Evolutionary conservation across 768 basidiomycete species (phyloP), one percentile per base, ranked within the genome.

Genomic region (Phlebiopsis gigantea): DNA sequence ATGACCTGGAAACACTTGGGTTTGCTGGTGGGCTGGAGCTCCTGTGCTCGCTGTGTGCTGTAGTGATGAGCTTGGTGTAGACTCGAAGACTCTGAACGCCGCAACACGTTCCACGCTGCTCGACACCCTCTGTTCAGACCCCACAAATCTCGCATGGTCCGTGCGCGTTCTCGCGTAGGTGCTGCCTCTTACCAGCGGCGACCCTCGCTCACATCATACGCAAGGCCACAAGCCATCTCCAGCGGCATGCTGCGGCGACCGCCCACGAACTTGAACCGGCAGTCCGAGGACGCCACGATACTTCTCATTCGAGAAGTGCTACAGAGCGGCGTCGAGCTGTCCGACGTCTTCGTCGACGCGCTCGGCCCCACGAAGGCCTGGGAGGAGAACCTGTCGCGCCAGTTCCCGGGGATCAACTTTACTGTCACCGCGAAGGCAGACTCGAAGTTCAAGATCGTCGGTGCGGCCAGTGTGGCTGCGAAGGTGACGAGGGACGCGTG

Each of bases 391-490:
- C 81, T 99, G 2, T 87, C 89, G 12, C 77, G 78, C 6, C 66
- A 85, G 29, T 99, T 98, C 69, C 90, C 92, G 0, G 84, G 82
- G 6, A 89, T 98, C 61, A 73, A 75, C 41, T 95, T 99, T 68
- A 94, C 91, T 0, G 97, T 99, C 22, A 81, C 85, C 9, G 82
- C 84, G 25, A 98, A 99, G 71, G 97, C 97, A 15, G 97, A 99
- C 66, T 85, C 87, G n/a, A 85, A 90, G 59, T 99, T 83, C 79
- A 97, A 94, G 66, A 95, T 99, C 58, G 97, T 99, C 57, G 88
- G 93, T 21, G 97, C 97, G 5, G 97, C 96, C 1, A 93, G 91
- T 68, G 92, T 98, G n/a, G 93, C 93, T 2, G 97, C 97, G 1
- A 99, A 99, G 72, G 94, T 96, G 25, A 98, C 95, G 0, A 78